phyloP scores from a whole-genome alignment of 2,329 filamentous ascomycete species.

The Juglanconis juglandina region DNA sequence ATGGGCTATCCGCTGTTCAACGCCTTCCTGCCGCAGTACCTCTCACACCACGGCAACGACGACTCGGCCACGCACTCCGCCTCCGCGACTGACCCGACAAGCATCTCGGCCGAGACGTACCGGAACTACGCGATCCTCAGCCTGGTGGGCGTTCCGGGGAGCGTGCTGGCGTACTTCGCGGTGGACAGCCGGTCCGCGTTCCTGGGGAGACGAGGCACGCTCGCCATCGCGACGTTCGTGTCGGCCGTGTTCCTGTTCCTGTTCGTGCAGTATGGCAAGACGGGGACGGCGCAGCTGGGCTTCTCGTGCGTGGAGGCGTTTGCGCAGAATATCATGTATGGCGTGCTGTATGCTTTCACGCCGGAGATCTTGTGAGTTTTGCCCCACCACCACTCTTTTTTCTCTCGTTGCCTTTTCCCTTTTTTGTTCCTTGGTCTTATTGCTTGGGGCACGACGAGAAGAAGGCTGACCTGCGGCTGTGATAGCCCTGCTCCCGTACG shows the following conservation, averaged over 20 bases:
- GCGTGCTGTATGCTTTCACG: conserved; percentile 72
- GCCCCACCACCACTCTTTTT: too few relatives aligned
- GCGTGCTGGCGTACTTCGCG: conserved; percentile 68
- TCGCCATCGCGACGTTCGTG: conserved; percentile 63
- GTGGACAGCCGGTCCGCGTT: conserved; percentile 62
- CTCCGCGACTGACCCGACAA: conserved; percentile 29
- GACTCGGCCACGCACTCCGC: conserved; percentile 20
- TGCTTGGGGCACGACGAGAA: too few relatives aligned
- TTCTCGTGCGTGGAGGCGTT: conserved; percentile 69
- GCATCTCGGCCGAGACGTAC: conserved; percentile 55
- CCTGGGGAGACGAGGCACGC: conserved; percentile 68
- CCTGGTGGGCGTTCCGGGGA: conserved; percentile 72
- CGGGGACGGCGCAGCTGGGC: conserved; percentile 56
- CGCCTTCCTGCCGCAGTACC: conserved; percentile 83
- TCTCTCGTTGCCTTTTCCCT: too few relatives aligned
- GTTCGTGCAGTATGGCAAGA: conserved; percentile 58
- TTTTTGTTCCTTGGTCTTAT: not conserved
- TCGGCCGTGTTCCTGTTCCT: conserved; percentile 68
- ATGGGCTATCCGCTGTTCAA: conserved; percentile 89
- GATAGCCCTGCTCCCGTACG: conserved; percentile 60
- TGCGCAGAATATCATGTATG: conserved; percentile 74
- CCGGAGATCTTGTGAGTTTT: conserved; percentile 61
- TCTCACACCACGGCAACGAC: conserved; percentile 50
- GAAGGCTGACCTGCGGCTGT: not conserved
- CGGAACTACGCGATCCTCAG: conserved; percentile 81